phyloP scores from a whole-genome alignment of 768 basidiomycete genomes.

The Punctularia strigosozonata region DNA sequence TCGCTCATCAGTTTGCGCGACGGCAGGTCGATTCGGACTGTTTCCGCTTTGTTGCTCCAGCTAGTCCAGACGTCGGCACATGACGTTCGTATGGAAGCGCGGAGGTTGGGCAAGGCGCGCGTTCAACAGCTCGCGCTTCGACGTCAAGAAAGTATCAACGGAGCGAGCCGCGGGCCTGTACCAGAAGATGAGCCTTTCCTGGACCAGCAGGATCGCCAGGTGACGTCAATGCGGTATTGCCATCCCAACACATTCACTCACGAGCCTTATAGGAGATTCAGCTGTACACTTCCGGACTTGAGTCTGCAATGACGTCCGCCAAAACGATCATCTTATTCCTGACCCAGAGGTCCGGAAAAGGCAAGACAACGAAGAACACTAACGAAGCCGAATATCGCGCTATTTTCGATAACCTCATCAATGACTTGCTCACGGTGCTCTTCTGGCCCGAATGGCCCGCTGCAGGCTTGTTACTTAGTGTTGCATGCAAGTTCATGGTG shows the following conservation, averaged over 20 bases:
- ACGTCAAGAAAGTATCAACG: slow-evolving; percentile 49
- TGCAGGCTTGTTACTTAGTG: slow-evolving; percentile 66
- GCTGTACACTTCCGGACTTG: slow-evolving; percentile 59
- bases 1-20: slow-evolving; percentile 62
- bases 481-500: slow-evolving; percentile 83
- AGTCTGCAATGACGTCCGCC: slow-evolving; percentile 77
- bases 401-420: slow-evolving; percentile 85
- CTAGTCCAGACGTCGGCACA: slow-evolving; percentile 94
- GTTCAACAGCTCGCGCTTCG: slow-evolving; percentile 49
- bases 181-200: slow-evolving; percentile 44
- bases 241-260: background rate
- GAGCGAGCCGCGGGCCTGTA: too few relatives aligned
- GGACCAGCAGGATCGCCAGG: slow-evolving; percentile 60
- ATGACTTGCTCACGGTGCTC: slow-evolving; percentile 77
- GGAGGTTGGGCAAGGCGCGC: slow-evolving; percentile 46
- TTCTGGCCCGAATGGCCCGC: slow-evolving; percentile 99
- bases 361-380: slow-evolving; percentile 79
- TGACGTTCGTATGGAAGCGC: slow-evolving; percentile 66
- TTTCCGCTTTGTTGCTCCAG: slow-evolving; percentile 86
- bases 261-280: slow-evolving; percentile 43
- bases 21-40: slow-evolving; percentile 84
- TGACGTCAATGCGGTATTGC: slow-evolving; percentile 12
- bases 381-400: slow-evolving; percentile 91
- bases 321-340: slow-evolving; percentile 74
- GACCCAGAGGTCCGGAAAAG: slow-evolving; percentile 74